phyloP scores from a whole-genome alignment of 352 stramenopile species.

The Phytophthora ohioensis region DNA sequence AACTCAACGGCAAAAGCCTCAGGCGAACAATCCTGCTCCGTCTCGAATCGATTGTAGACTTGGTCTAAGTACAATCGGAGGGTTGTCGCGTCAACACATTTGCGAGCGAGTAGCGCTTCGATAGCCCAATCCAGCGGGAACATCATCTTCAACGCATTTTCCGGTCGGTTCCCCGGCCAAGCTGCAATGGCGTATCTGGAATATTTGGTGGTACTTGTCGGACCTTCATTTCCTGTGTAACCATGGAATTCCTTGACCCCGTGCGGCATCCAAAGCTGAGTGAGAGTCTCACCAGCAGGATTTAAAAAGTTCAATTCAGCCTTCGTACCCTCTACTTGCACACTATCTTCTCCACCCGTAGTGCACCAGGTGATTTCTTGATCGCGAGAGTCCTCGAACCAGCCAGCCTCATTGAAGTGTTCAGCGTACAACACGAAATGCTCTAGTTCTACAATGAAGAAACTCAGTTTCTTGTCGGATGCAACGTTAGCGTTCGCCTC shows the following conservation, averaged over 20 bases:
- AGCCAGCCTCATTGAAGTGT: too few species aligned
- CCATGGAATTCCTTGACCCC: neutral
- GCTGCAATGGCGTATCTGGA: slow-evolving; percentile 16
- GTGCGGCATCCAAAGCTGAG: too few species aligned
- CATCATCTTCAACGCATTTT: slow-evolving; percentile 14
- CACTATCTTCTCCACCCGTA: too few species aligned
- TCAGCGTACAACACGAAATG: neutral
- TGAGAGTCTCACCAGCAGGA: too few species aligned
- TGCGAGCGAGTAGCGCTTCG: neutral
- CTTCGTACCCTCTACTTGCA: too few species aligned
- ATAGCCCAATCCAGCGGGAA: slow-evolving; percentile 1
- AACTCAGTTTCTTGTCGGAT: slow-evolving; percentile 1
- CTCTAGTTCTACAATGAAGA: slow-evolving; percentile 17
- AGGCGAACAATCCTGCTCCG: neutral
- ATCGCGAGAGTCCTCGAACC: too few species aligned
- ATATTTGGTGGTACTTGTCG: slow-evolving; percentile 22
- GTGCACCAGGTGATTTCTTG: too few species aligned
- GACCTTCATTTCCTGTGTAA: slow-evolving; percentile 4
- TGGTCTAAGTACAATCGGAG: neutral
- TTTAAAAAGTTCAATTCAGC: too few species aligned
- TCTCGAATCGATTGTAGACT: neutral
- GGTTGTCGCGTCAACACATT: neutral
- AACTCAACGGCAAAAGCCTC: too few species aligned
- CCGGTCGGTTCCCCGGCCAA: slow-evolving; percentile 2
- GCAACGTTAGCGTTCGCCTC: slow-evolving; percentile 10